phyloP scores from a whole-genome alignment of 2,329 filamentous ascomycete genomes.

The Zasmidium citrigriseum region DNA sequence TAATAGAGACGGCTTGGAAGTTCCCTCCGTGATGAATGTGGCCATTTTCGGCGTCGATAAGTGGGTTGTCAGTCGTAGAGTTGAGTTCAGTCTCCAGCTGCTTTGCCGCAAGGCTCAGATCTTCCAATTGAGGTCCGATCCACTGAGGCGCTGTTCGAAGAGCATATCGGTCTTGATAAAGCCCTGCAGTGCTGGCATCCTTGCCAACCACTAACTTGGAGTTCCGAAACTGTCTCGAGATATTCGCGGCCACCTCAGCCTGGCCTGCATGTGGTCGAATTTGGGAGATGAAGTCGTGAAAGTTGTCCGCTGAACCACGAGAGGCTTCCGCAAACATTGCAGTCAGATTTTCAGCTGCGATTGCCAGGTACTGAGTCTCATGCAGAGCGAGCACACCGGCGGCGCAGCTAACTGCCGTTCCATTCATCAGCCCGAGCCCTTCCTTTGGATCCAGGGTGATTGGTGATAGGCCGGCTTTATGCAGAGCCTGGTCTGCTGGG shows the following conservation, averaged over 20 bases:
- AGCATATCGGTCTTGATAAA: conserved; percentile 62
- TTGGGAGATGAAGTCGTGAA: conserved; percentile 59
- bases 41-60: conserved; percentile 52
- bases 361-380: conserved; percentile 54
- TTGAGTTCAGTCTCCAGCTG: conserved; percentile 66
- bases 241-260: conserved; percentile 57
- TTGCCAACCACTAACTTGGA: conserved; percentile 41
- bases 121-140: conserved; percentile 67
- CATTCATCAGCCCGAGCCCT: conserved; percentile 53
- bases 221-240: conserved; percentile 49
- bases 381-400: conserved; percentile 51
- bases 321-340: conserved; percentile 64
- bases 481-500: conserved; percentile 36
- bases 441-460: conserved; percentile 51
- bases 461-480: conserved; percentile 32
- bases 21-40: conserved; percentile 64
- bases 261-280: conserved; percentile 64
- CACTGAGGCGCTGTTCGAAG: conserved; percentile 66
- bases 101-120: conserved; percentile 57
- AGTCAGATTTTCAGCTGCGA: conserved; percentile 60
- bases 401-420: conserved; percentile 49
- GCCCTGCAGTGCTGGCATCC: conserved; percentile 53
- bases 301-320: conserved; percentile 57
- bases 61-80: conserved; percentile 65
- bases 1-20: conserved; percentile 65